Evolutionary conservation across 2,329 filamentous ascomycete species (phyloP).

Genomic region (Macrophomina pseudophaseolina): DNA sequence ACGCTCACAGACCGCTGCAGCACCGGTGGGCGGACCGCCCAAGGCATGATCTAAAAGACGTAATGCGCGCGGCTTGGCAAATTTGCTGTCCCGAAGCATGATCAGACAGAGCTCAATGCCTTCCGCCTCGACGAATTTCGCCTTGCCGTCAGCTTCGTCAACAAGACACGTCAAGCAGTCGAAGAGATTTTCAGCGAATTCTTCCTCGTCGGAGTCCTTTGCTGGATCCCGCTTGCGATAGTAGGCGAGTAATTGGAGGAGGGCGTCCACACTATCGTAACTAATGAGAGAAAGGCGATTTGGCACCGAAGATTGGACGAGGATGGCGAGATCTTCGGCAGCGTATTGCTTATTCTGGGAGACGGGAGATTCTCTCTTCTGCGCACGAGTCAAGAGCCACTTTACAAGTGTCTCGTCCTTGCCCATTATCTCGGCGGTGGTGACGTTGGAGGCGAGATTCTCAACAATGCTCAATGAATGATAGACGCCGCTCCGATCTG

Average conservation of each 20-base stretch:
- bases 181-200: slow-evolving; percentile 94
- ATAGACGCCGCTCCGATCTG: slow-evolving; percentile 85
- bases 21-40: slow-evolving; percentile 1
- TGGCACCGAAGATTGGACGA: slow-evolving; percentile 74
- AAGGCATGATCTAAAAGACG: slow-evolving; percentile 84
- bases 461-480: slow-evolving; percentile 82
- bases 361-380: slow-evolving; percentile 69
- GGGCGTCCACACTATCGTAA: slow-evolving; percentile 74
- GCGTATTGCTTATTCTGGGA: slow-evolving; percentile 95
- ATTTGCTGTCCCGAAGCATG: slow-evolving; percentile 88
- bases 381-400: slow-evolving; percentile 79
- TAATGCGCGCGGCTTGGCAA: slow-evolving; percentile 77
- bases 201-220: slow-evolving; percentile 86
- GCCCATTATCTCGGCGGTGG: slow-evolving; percentile 74
- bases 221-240: slow-evolving; percentile 87
- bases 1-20: slow-evolving; percentile 68
- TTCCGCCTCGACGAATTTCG: slow-evolving; percentile 84
- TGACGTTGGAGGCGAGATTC: slow-evolving; percentile 75
- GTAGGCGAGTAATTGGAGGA: slow-evolving; percentile 81
- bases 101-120: slow-evolving; percentile 90
- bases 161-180: slow-evolving; percentile 81
- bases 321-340: slow-evolving; percentile 87
- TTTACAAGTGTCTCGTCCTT: slow-evolving; percentile 69
- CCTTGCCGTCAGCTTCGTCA: slow-evolving; percentile 75
- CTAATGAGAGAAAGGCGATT: slow-evolving; percentile 67